Evolutionary conservation across 2,329 filamentous ascomycete genomes (phyloP).

Genomic region (Colletotrichum siamense): DNA sequence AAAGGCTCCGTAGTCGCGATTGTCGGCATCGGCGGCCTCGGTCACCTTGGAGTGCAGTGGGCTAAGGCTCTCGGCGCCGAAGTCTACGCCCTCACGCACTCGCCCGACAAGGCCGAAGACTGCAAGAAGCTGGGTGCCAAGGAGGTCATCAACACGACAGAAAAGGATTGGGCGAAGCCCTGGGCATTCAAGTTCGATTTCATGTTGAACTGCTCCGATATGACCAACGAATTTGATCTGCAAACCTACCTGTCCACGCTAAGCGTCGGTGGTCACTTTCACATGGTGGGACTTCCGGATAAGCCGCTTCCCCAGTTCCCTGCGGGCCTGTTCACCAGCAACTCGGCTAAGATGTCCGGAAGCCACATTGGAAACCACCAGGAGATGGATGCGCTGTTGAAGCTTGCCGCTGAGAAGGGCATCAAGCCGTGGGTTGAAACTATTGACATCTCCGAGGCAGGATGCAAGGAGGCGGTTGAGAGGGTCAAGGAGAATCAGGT

Average conservation of each 20-base stretch:
- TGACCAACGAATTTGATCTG: conserved; percentile 60
- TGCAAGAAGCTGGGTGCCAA: conserved; percentile 67
- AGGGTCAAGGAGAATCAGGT: conserved; percentile 75
- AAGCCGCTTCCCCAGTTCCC: conserved; percentile 48
- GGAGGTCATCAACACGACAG: conserved; percentile 49
- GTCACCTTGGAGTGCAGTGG: conserved; percentile 76
- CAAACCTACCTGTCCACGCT: conserved; percentile 54
- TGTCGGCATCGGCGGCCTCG: conserved; percentile 75
- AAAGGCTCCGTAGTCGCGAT: conserved; percentile 76
- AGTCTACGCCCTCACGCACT: conserved; percentile 68
- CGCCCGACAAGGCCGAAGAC: conserved; percentile 62
- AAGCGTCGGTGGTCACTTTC: conserved; percentile 59
- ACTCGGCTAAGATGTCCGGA: conserved; percentile 41
- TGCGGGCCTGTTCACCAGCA: conserved; percentile 45
- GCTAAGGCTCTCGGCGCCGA: conserved; percentile 74
- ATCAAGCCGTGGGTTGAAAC: conserved; percentile 64
- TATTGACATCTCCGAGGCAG: conserved; percentile 69
- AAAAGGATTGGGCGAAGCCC: conserved; percentile 63
- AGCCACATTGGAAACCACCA: conserved; percentile 67
- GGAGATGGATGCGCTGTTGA: conserved; percentile 63
- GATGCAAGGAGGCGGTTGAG: conserved; percentile 72
- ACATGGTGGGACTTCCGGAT: conserved; percentile 63
- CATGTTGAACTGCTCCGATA: conserved; percentile 55
- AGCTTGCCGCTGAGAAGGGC: conserved; percentile 60
- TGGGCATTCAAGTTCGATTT: conserved; percentile 57